Percentiles rank a stretch among this genome's conserved stretches.
Evolutionary conservation across 257 asterid genomes (phyloP).

Genomic region (Scutellaria baicalensis): DNA sequence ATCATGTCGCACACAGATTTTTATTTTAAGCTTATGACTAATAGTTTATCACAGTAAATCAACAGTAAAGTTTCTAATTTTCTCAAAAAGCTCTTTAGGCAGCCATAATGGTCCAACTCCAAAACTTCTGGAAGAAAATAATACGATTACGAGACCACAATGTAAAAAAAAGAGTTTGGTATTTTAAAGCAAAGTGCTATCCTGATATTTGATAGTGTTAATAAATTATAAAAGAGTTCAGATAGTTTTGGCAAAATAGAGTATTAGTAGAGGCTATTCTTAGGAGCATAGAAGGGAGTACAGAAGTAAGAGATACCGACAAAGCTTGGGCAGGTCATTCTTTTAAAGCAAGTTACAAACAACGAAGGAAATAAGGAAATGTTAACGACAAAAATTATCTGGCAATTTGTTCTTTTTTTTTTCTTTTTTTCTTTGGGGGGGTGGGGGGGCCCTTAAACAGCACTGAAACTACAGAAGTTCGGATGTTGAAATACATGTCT

Average conservation of each 20-base stretch:
- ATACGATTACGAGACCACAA: not conserved
- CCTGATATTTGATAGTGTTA: not conserved
- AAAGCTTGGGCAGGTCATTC: too few relatives aligned
- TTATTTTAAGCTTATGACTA: not conserved
- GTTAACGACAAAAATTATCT: too few relatives aligned
- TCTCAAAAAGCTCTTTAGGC: not conserved
- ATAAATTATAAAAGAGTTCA: too few relatives aligned
- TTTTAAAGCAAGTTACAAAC: too few relatives aligned
- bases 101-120: not conserved
- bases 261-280: too few relatives aligned
- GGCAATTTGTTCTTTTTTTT: too few relatives aligned
- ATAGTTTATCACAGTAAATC: not conserved
- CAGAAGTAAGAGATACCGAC: too few relatives aligned
- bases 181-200: not conserved
- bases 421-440: too few relatives aligned
- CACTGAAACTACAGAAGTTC: not conserved
- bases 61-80: not conserved
- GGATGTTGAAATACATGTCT: not conserved
- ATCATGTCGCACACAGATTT: not conserved
- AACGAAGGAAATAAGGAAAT: too few relatives aligned
- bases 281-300: too few relatives aligned
- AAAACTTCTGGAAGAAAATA: not conserved
- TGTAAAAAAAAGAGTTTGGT: not conserved
- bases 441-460: too few relatives aligned
- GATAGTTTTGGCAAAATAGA: too few relatives aligned